Evolutionary conservation across 495 filamentous ascomycete species (phyloP), one percentile per base, ranked within the genome.

Genomic region (Staphylotrichum longicolle): DNA sequence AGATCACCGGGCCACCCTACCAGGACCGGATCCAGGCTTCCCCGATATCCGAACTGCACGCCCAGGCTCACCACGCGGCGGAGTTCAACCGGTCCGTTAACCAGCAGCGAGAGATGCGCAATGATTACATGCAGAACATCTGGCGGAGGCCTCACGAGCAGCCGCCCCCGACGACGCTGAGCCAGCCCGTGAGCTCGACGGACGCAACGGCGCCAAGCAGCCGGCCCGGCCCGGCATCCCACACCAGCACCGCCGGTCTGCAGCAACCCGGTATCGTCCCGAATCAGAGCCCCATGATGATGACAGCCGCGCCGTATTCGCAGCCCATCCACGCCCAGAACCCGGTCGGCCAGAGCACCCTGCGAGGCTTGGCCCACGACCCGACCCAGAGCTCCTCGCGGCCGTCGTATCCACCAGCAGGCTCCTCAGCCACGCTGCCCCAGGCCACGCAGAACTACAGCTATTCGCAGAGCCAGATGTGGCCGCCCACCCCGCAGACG

Each of bases 41-140:
- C 65, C 82, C 88, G n/a, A 80, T 86, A 5, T 75, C 84, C n/a
- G 93, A 97, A 64, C 86, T 98, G 58, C 78, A 95, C 61, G 90
- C 89, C 54, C 92, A 98, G 68, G 92, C 92, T 35, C 83, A 88
- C 37, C 91, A 94, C 45, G 87, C 93, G 4, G 89, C 91, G 39
- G 93, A 98, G 67, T 96, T 86, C 77, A 98, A 96, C 74, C 93
- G 93, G 67, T 77, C 80, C 35, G 77, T 98, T 34, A 87, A 85
- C 59, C 81, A 86, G 58, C 87, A 91, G 67, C 85, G 93, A 58
- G 85, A 79, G 34, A 85, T 86, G 71, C 87, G 94, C 55, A 82
- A 77, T 46, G 86, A 91, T 56, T 93, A 88, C 60, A 78, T 94
- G 63, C 85, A 90, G 55, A 86, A 86, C 60, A 82, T 87, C 50